Evolutionary conservation across 2,329 filamentous ascomycete genomes (phyloP).

Genomic region (Zymoseptoria crescenta): DNA sequence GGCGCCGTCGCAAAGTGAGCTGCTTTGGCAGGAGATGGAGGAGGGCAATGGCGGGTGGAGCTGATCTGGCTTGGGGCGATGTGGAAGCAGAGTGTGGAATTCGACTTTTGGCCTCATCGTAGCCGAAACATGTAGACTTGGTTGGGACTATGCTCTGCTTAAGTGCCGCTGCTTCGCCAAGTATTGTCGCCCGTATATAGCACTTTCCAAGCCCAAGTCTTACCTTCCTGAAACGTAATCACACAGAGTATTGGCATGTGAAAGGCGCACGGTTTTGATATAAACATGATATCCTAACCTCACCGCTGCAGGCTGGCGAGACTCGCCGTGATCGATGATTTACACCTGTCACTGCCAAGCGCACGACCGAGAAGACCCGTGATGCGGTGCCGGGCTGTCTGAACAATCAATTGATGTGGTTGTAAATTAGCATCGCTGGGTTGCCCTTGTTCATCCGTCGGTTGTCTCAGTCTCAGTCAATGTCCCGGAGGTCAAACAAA

Average conservation of each 20-base stretch:
- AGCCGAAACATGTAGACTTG: too few species aligned
- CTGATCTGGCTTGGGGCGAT: background rate
- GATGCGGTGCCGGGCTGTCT: background rate
- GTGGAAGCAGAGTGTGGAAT: background rate
- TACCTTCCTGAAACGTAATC: background rate
- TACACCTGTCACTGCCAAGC: too few species aligned
- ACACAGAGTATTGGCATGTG: background rate
- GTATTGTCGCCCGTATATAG: too few species aligned
- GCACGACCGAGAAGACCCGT: too few species aligned
- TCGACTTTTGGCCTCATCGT: too few species aligned
- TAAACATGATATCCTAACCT: background rate
- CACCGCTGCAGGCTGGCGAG: too few species aligned
- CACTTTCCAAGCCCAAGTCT: background rate
- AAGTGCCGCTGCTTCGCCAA: too few species aligned
- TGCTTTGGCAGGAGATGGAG: conserved; percentile 4
- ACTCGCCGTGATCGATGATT: too few species aligned
- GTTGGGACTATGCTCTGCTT: background rate
- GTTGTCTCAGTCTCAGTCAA: background rate
- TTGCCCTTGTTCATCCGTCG: background rate
- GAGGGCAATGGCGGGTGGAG: background rate
- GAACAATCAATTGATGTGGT: background rate
- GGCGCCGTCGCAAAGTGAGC: conserved; percentile 2
- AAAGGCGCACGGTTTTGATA: background rate
- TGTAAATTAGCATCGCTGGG: background rate
- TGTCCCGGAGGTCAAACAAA: too few species aligned